These are phyloP conservation scores for Quercus alba DNA, from an alignment of 306 rosid genomes.

Conservation along the genomic window DNA sequence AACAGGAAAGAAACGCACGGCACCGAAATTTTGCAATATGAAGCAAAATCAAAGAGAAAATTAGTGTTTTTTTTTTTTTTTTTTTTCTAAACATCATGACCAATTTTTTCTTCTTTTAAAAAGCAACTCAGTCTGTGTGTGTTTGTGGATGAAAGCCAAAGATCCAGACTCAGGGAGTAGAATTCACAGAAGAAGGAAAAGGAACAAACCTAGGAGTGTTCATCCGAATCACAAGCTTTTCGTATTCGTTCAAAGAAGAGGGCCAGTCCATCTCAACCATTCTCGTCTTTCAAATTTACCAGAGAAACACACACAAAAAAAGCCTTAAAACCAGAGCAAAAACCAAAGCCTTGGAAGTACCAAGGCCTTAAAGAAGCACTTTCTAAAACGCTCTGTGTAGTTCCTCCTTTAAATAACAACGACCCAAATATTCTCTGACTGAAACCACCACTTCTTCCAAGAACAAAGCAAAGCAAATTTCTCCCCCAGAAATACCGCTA, in stretches of 20 bases:
- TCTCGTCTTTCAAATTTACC: neutral
- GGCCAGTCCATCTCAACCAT: constrained; percentile 62
- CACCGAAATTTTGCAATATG: no score
- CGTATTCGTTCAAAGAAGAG: constrained; percentile 67
- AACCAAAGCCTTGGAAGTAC: neutral
- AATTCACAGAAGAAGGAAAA: neutral
- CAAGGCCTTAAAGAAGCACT: neutral
- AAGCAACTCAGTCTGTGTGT: neutral
- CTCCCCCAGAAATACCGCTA: neutral
- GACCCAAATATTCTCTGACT: neutral
- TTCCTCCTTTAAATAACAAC: neutral
- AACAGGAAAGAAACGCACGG: no score
- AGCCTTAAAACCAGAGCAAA: neutral
- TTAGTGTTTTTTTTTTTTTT: no score
- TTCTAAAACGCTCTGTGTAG: neutral
- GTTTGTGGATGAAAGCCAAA: neutral
- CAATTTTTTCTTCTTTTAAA: no score
- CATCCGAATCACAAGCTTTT: constrained; percentile 77
- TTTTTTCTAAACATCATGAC: no score
- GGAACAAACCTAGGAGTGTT: constrained; percentile 75
- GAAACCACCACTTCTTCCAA: neutral
- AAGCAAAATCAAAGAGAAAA: no score
- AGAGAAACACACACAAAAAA: neutral
- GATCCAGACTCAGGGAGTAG: neutral
- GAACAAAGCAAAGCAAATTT: neutral